Evolutionary conservation across 352 stramenopile genomes (phyloP), one percentile per base, ranked within the genome.

Genomic region (Elongisporangium undulatum): DNA sequence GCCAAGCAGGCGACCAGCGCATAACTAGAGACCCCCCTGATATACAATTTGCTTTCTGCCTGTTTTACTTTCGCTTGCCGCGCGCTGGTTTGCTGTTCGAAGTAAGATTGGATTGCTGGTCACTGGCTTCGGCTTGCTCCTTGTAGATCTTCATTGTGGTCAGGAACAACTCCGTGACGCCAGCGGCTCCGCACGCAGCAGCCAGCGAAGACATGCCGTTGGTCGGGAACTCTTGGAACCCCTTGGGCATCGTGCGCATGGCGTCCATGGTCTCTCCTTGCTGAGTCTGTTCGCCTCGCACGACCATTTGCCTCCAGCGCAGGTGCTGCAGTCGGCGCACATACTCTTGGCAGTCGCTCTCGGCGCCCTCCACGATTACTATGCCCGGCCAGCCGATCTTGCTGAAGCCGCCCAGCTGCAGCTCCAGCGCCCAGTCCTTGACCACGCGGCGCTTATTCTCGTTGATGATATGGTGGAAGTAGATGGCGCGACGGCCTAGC

Each of bases 401-500:
- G 64, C 77, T 87, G 23, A 85, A 88, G 8, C 81, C 85, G 9
- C 79, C 67, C 10, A 94, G 80, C 20, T 68, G 34, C 23, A 92
- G 68, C 64, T 94, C 85, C 1, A 70, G 45, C 5, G 85, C 85
- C 80, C 76, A 92, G 45, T 94, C 80, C 49, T 77, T 80, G 20
- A 94, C 67, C 3, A 89, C 81, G 45, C 73, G 78, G 3, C 79
- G 77, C 63, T 94, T 94, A 49, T 67, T 89, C 15, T 67, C 57
- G 6, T 79, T 80, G 61, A 92, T 92, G 61, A 92, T 92, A 64
- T 94, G 84, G 68, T 94, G 84, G 59, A 92, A 90, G 66, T 92
- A 94, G 55, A 94, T 94, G 34, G 81, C 79, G 9, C 84, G 74
- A 13, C 84, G 71, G 12, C 82, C 84, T 15, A 94, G 59, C n/a